These are phyloP conservation scores for Neofusicoccum sp. DNA, from an alignment of 2,329 filamentous ascomycete genomes.

Conservation along the genomic window DNA sequence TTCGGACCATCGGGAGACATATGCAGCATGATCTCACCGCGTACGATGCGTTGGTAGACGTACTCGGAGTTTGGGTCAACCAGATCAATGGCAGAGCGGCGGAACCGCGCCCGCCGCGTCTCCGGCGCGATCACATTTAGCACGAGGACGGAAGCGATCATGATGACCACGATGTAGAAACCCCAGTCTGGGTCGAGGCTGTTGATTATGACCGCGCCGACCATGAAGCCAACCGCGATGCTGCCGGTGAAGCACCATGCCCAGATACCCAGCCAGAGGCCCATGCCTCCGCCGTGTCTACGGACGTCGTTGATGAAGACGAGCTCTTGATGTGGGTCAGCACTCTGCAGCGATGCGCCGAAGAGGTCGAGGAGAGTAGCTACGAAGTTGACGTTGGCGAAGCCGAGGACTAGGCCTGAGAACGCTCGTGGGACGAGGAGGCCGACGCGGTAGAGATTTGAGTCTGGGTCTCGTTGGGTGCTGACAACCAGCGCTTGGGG, in stretches of 20 bases:
- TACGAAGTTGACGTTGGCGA: constrained; percentile 75
- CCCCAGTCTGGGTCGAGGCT: constrained; percentile 66
- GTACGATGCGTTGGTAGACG: constrained; percentile 47
- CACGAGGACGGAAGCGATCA: constrained; percentile 63
- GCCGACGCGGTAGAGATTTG: constrained; percentile 52
- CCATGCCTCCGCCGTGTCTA: constrained; percentile 73
- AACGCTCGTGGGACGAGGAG: constrained; percentile 63
- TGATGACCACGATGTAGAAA: constrained; percentile 69
- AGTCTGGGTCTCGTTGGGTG: constrained; percentile 50
- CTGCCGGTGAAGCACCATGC: constrained; percentile 73
- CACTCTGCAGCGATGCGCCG: constrained; percentile 71
- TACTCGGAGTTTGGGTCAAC: constrained; percentile 50
- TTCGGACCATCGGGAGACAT: constrained; percentile 67
- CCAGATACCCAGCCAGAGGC: constrained; percentile 76
- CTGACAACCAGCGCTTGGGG: constrained; percentile 64
- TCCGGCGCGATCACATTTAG: constrained; percentile 72
- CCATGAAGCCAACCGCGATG: constrained; percentile 67
- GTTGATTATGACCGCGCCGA: constrained; percentile 69
- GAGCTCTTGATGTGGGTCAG: constrained; percentile 69
- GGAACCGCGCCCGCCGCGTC: constrained; percentile 66
- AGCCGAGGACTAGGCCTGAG: constrained; percentile 68
- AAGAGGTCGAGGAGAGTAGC: constrained; percentile 72
- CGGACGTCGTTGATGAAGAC: constrained; percentile 67
- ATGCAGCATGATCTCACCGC: constrained; percentile 76
- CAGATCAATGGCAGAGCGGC: constrained; percentile 59